Conservation (phyloP, 495 filamentous ascomycete species). For the Penicillium lagena region DNA sequence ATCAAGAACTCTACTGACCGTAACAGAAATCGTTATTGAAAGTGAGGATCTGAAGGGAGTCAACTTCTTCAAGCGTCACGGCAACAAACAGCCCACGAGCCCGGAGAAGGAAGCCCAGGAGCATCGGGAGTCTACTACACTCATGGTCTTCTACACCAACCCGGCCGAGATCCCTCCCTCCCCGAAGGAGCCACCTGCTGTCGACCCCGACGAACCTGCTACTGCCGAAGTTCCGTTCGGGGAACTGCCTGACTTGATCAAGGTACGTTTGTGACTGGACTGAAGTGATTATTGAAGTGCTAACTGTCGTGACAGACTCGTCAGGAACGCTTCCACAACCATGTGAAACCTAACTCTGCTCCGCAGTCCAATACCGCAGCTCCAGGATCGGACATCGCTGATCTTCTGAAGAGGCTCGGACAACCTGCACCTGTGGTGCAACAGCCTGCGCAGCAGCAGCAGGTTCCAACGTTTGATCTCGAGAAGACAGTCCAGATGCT, state of each 20-base stretch:
- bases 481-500: conserved; percentile 41
- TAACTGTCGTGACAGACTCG: conserved; percentile 24
- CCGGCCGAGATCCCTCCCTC: conserved; percentile 68
- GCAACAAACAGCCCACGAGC: conserved; percentile 50
- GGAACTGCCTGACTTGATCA: conserved; percentile 36
- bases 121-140: conserved; percentile 65
- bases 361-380: conserved; percentile 19
- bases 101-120: conserved; percentile 62
- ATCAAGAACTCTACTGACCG: conserved; percentile 16
- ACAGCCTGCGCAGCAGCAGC: conserved; percentile 22
- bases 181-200: conserved; percentile 63
- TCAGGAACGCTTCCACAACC: conserved; percentile 37
- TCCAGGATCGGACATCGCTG: conserved; percentile 37
- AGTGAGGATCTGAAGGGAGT: conserved; percentile 37
- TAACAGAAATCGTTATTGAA: conserved; percentile 50
- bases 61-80: conserved; percentile 58
- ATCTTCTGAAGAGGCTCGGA: conserved; percentile 42
- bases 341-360: conserved; percentile 30
- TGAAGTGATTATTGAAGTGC: conserved; percentile 1
- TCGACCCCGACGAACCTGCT: conserved; percentile 28
- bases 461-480: conserved; percentile 31
- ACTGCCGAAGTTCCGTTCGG: conserved; percentile 40
- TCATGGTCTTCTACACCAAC: conserved; percentile 77
- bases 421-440: conserved; percentile 17
- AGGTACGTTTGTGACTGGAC: conserved; percentile 26